Conservation (phyloP, 306 rosid species). For the Fagus sylvatica region DNA sequence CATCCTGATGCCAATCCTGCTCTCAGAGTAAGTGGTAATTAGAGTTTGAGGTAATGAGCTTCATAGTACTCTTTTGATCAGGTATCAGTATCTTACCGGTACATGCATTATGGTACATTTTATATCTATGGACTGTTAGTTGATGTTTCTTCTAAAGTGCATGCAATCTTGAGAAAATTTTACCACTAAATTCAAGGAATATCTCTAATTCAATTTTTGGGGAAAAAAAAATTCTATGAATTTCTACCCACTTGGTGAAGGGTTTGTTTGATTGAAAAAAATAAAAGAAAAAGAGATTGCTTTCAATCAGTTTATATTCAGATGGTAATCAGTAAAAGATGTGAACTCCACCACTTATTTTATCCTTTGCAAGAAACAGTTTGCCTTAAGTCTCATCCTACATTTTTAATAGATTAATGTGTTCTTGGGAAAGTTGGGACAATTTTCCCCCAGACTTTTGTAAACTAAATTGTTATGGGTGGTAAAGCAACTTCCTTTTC, state of each 20-base stretch:
- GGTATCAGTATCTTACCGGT: background rate
- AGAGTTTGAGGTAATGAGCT: slow-evolving; percentile 3
- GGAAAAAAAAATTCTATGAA: background rate
- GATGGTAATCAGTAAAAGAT: background rate
- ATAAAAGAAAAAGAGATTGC: background rate
- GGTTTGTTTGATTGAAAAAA: too few relatives aligned
- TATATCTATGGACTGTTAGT: background rate
- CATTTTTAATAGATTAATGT: background rate
- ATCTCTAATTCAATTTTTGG: background rate
- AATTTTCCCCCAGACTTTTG: background rate
- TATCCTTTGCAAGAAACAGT: background rate
- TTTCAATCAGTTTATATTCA: background rate
- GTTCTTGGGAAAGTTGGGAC: background rate
- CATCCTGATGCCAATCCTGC: slow-evolving; percentile 97
- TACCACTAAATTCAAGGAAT: background rate
- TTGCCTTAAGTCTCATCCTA: background rate
- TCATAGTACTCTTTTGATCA: slow-evolving; percentile 1
- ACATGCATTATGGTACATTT: background rate
- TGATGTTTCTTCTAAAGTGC: too few relatives aligned
- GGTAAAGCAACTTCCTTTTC: background rate
- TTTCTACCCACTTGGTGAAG: background rate
- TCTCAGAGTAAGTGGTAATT: slow-evolving; percentile 55
- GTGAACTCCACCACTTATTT: too few relatives aligned
- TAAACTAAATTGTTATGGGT: background rate
- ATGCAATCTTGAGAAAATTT: too few relatives aligned